These are phyloP conservation scores for Trifolium subterraneum DNA, from an alignment of 306 rosid species.

Conservation along the genomic window DNA sequence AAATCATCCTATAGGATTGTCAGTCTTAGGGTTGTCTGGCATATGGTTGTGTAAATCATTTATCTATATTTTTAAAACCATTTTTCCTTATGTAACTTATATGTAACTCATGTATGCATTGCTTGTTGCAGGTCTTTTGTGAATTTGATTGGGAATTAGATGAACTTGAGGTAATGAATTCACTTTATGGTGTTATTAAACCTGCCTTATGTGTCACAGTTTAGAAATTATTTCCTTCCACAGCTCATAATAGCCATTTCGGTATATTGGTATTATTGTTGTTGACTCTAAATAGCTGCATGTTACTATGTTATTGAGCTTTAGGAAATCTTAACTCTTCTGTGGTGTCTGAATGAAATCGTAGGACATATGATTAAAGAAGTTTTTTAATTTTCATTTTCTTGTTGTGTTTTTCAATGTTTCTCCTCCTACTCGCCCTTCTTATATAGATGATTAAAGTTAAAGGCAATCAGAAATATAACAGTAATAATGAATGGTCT, in stretches of 20 bases:
- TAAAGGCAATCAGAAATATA: background rate
- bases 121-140: slow-evolving; percentile 65
- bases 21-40: slow-evolving; percentile 25
- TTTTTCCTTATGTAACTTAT: background rate
- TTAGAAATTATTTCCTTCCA: slow-evolving; percentile 4
- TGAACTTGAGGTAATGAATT: slow-evolving; percentile 70
- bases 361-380: background rate
- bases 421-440: background rate
- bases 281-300: slow-evolving; percentile 1
- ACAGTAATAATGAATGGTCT: background rate
- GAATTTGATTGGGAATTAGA: slow-evolving; percentile 95
- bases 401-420: slow-evolving; percentile 11
- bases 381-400: slow-evolving; percentile 9
- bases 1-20: background rate
- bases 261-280: background rate
- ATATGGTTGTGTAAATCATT: background rate
- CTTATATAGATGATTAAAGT: background rate
- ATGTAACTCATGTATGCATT: slow-evolving; percentile 23
- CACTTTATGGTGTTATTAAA: slow-evolving; percentile 19
- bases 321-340: slow-evolving; percentile 5
- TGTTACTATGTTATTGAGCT: slow-evolving; percentile 19
- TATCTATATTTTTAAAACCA: no score
- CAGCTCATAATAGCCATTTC: background rate
- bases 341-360: slow-evolving; percentile 12
- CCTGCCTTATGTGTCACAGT: slow-evolving; percentile 22